These are phyloP conservation scores for Cylindrotheca closterium DNA, from an alignment of 108 stramenopile species.

Conservation along the genomic window DNA sequence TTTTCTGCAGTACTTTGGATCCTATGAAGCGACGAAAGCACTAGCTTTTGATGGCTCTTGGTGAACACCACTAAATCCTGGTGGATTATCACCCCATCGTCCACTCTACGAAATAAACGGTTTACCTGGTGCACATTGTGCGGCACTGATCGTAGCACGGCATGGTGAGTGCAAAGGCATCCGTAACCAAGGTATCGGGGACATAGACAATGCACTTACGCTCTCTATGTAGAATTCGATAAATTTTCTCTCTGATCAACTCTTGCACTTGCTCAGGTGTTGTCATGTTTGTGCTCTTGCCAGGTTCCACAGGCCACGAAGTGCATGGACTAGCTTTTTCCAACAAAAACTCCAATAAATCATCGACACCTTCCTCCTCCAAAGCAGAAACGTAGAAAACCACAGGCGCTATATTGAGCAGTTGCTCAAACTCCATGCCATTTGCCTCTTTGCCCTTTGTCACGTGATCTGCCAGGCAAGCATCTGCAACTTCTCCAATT, in stretches of 20 bases:
- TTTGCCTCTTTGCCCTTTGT: slow-evolving; percentile 11
- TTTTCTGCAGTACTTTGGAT: slow-evolving; percentile 60
- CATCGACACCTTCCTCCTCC: slow-evolving; percentile 79
- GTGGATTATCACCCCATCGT: slow-evolving; percentile 52
- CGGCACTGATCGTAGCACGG: slow-evolving; percentile 11
- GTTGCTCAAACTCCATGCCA: slow-evolving; percentile 16
- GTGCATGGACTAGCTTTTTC: slow-evolving; percentile 62
- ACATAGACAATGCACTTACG: slow-evolving; percentile 33
- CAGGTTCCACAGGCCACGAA: slow-evolving; percentile 63
- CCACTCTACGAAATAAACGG: slow-evolving; percentile 24
- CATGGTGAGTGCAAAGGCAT: slow-evolving; percentile 8
- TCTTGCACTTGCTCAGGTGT: slow-evolving; percentile 74
- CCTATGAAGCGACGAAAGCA: slow-evolving; percentile 54
- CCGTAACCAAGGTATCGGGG: slow-evolving; percentile 45
- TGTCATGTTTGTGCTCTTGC: slow-evolving; percentile 58
- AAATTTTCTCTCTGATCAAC: slow-evolving; percentile 88
- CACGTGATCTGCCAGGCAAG: slow-evolving; percentile 34
- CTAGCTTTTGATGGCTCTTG: slow-evolving; percentile 73
- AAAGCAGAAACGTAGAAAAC: slow-evolving; percentile 72
- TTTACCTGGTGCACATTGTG: slow-evolving; percentile 28
- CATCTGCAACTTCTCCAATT: slow-evolving; percentile 73
- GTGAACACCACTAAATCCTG: slow-evolving; percentile 79
- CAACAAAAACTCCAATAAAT: slow-evolving; percentile 74
- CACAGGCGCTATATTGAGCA: slow-evolving; percentile 53
- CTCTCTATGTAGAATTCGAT: slow-evolving; percentile 82